Evolutionary conservation across 1,139 yeast genomes (phyloP), one percentile per base, ranked within the genome.

Genomic region (Yamadazyma friedrichii): DNA sequence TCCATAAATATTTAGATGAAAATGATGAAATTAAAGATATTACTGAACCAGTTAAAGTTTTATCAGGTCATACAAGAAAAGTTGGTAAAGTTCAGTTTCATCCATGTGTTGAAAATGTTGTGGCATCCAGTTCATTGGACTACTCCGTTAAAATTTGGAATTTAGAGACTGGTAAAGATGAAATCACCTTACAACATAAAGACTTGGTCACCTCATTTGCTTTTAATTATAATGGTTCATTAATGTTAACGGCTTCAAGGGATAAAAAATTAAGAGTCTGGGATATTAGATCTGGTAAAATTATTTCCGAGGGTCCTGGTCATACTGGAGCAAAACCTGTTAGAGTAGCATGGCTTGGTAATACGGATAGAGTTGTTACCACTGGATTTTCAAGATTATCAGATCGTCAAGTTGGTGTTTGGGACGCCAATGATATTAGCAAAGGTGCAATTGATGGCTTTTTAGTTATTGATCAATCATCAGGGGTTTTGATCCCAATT

Each of bases 351-450:
- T 93, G 98, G 98, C 67, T 89, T 48, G 97, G 98, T 26, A 80
- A 87, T 54, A 71, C 86, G 37, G 87, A 91, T 55, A 77, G 97
- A 54, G 66, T 93, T 28, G 84, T 84, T 41, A 91, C 98, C 28
- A 91, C 98, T n/a, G 99, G 99, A 1, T 93, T 93, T 60, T 88
- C 95, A 32, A 81, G 86, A 58, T 76, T 87, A 53, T 87, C 96
- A 34, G 98, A 91, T 59, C 89, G 99, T 62, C 98, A 93, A 66
- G 73, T 91, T 48, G 98, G 94, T 50, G 74, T 93, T 44, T 93
- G 98, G 98, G 91, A 93, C 55, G 73, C 88, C 26, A 72, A 74
- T 32, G 79, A 85, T 52, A 70, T 94, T 42, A 82, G 70, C 3
- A 72, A 76, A 38, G 98, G 98, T 20, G 91, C 96, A 38, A 78